Conservation (phyloP, 805 yeast genomes). For the Brettanomyces anomalus region DNA sequence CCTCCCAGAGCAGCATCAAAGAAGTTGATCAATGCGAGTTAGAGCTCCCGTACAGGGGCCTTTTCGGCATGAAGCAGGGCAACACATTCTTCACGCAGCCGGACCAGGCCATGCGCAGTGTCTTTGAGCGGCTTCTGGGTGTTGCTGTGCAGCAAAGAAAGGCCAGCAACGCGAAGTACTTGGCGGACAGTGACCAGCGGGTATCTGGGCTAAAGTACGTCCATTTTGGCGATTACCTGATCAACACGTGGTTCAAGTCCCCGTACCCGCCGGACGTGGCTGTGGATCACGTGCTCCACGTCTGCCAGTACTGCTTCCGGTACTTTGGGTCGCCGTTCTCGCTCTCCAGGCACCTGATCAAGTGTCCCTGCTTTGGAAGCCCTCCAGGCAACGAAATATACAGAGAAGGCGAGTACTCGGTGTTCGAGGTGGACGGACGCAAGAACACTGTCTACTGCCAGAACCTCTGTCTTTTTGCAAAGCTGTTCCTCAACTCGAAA, state of each 20-base stretch:
- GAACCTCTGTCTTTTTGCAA: constrained; percentile 82
- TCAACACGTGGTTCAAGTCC: constrained; percentile 86
- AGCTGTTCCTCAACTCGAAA: constrained; percentile 81
- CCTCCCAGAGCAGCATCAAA: neutral
- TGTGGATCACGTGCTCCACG: constrained; percentile 48
- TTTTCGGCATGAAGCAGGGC: constrained; percentile 48
- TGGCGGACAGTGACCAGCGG: constrained; percentile 16
- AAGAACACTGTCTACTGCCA: constrained; percentile 78
- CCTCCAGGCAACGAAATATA: constrained; percentile 95
- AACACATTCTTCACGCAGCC: constrained; percentile 58
- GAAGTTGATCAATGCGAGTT: constrained; percentile 30
- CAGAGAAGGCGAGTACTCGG: constrained; percentile 50
- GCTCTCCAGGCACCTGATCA: constrained; percentile 59
- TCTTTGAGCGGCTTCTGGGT: constrained; percentile 33
- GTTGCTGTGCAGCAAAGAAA: constrained; percentile 32
- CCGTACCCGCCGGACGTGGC: constrained; percentile 89
- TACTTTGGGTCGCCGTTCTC: constrained; percentile 66
- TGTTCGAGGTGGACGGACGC: constrained; percentile 92
- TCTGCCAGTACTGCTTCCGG: constrained; percentile 80
- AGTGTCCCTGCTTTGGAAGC: constrained; percentile 53
- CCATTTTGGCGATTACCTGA: constrained; percentile 63
- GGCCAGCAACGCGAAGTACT: constrained; percentile 26
- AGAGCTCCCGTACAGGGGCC: constrained; percentile 63
- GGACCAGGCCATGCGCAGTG: constrained; percentile 18
- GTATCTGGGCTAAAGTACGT: constrained; percentile 41